phyloP scores from a whole-genome alignment of 768 basidiomycete species.

The Rhizopogon vinicolor region DNA sequence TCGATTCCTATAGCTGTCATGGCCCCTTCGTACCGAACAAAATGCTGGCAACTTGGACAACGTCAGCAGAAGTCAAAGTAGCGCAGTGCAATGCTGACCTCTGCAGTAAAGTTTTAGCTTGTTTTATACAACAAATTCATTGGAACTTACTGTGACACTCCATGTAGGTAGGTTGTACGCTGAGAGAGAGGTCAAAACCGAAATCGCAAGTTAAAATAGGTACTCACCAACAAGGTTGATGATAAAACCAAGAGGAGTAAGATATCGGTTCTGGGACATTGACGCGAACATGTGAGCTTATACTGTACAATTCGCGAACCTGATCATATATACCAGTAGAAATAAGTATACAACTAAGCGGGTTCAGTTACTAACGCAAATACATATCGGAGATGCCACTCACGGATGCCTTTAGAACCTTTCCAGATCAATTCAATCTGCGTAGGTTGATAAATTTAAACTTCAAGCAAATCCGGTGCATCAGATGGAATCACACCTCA shows the following conservation, averaged over 20 bases:
- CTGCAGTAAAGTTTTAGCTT: background rate
- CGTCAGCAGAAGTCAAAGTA: background rate
- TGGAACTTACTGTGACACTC: background rate
- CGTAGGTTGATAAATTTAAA: background rate
- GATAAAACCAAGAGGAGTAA: slow-evolving; percentile 59
- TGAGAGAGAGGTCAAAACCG: background rate
- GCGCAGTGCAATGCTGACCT: background rate
- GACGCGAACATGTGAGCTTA: background rate
- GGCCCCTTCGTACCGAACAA: slow-evolving; percentile 47
- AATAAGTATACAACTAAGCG: slow-evolving; percentile 29
- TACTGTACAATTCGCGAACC: background rate
- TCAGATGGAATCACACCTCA: slow-evolving; percentile 17
- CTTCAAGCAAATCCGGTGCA: background rate
- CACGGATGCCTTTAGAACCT: slow-evolving; percentile 20
- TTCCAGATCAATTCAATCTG: slow-evolving; percentile 31
- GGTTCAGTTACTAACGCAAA: slow-evolving; percentile 27
- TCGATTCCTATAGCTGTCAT: slow-evolving; percentile 39
- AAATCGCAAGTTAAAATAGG: background rate
- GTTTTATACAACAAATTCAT: background rate
- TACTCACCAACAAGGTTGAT: slow-evolving; percentile 40
- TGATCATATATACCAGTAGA: slow-evolving; percentile 21
- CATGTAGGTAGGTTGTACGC: slow-evolving; percentile 13
- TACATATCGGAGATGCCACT: slow-evolving; percentile 30
- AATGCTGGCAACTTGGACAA: slow-evolving; percentile 35
- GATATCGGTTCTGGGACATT: slow-evolving; percentile 50